A percentile compares a stretch with the other conserved stretches of the same genome.
These are phyloP conservation scores for Colletotrichum gigasporum DNA, from an alignment of 2,329 filamentous ascomycete species.

Conservation along the genomic window DNA sequence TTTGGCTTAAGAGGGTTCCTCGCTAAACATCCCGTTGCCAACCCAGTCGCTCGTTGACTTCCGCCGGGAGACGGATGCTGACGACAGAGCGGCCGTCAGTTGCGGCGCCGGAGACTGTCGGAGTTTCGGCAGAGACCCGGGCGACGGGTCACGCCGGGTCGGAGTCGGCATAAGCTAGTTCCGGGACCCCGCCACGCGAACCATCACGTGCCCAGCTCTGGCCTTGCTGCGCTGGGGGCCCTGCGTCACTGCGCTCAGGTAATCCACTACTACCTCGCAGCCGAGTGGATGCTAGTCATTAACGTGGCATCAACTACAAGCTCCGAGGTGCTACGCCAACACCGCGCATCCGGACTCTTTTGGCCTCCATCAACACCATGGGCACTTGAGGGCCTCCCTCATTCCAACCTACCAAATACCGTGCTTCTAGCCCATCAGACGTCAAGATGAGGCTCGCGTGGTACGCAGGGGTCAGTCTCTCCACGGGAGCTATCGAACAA, in stretches of 20 bases:
- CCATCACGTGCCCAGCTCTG: slow-evolving; percentile 10
- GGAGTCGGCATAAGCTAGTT: slow-evolving; percentile 2
- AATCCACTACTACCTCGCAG: slow-evolving; percentile 25
- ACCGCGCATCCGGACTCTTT: slow-evolving; percentile 16
- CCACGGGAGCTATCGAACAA: neutral
- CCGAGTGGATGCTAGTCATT: slow-evolving; percentile 32
- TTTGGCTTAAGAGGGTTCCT: no score
- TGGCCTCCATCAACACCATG: slow-evolving; percentile 41
- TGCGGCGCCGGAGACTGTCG: neutral
- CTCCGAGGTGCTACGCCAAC: slow-evolving; percentile 25
- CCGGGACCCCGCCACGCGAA: neutral
- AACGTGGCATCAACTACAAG: slow-evolving; percentile 44
- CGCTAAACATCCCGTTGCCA: no score
- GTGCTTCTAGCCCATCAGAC: slow-evolving; percentile 36
- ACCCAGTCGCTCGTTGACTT: no score
- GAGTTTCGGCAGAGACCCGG: neutral
- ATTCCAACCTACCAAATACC: slow-evolving; percentile 27
- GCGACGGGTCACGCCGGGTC: neutral
- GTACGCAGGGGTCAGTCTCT: slow-evolving; percentile 66
- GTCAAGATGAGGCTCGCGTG: slow-evolving; percentile 66
- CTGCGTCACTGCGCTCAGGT: slow-evolving; percentile 31
- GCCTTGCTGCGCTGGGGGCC: neutral
- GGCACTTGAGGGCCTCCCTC: slow-evolving; percentile 42
- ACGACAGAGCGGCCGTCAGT: no score
- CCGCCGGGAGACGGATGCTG: no score